Conservation (phyloP, 2,329 filamentous ascomycete genomes). For the Ophiocordyceps sinensis region DNA sequence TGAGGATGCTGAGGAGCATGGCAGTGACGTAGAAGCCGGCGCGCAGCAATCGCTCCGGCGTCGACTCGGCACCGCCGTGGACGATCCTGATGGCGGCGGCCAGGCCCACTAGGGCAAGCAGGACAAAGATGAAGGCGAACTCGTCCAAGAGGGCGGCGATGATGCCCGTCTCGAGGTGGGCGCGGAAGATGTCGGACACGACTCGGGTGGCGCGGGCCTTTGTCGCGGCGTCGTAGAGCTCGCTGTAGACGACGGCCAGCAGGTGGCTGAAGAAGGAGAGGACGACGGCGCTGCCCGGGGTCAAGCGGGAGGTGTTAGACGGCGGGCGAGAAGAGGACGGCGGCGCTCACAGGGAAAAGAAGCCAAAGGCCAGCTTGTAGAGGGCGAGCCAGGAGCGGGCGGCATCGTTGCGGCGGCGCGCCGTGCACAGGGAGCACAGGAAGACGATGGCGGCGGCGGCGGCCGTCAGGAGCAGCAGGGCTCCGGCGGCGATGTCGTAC, state of each 20-base stretch:
- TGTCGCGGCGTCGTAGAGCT: background rate
- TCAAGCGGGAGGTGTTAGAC: background rate
- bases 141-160: constrained; percentile 3
- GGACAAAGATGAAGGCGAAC: constrained; percentile 5
- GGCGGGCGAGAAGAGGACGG: background rate
- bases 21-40: constrained; percentile 5
- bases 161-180: constrained; percentile 1
- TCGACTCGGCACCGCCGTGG: constrained; percentile 1
- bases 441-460: constrained; percentile 8
- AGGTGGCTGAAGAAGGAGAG: constrained; percentile 1
- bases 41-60: constrained; percentile 6
- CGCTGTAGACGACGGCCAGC: background rate
- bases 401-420: constrained; percentile 9
- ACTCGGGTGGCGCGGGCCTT: background rate
- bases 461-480: constrained; percentile 4
- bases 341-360: constrained; percentile 11
- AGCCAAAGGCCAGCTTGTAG: constrained; percentile 10
- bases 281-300: background rate
- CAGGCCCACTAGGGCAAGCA: constrained; percentile 11
- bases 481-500: constrained; percentile 1
- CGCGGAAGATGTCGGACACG: background rate
- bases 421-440: constrained; percentile 9
- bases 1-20: constrained; percentile 5
- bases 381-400: constrained; percentile 10
- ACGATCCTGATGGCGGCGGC: constrained; percentile 8